Evolutionary conservation across 2,329 filamentous ascomycete species (phyloP).

Genomic region (Arachnopeziza araneosa): DNA sequence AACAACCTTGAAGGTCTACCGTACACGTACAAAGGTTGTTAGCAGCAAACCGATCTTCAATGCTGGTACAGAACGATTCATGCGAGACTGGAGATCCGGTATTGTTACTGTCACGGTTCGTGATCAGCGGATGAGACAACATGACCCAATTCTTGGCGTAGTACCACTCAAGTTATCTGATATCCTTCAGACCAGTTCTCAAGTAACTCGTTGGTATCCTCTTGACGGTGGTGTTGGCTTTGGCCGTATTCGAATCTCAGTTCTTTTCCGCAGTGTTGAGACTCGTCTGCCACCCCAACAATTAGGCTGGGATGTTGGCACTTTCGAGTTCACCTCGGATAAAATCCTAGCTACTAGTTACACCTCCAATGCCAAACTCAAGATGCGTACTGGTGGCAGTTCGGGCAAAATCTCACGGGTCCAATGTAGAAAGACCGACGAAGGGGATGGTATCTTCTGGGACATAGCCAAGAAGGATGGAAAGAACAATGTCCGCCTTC

Average conservation of each 20-base stretch:
- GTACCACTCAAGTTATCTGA: conserved; percentile 84
- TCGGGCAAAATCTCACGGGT: conserved; percentile 62
- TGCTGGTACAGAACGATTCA: conserved; percentile 85
- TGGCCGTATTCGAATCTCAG: conserved; percentile 78
- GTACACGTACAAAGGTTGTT: conserved; percentile 89
- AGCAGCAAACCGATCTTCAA: conserved; percentile 97
- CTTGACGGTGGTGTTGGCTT: conserved; percentile 91
- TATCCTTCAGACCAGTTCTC: conserved; percentile 79
- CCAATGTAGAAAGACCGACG: conserved; percentile 52
- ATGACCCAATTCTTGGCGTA: conserved; percentile 90
- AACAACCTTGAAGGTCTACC: conserved; percentile 57
- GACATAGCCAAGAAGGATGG: conserved; percentile 46
- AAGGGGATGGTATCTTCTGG: conserved; percentile 55
- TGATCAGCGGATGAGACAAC: conserved; percentile 82
- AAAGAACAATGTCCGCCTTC: conserved; percentile 59
- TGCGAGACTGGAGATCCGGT: conserved; percentile 86
- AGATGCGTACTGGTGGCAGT: conserved; percentile 81
- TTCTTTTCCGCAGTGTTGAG: conserved; percentile 87
- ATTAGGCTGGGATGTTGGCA: conserved; percentile 92
- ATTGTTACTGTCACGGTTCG: conserved; percentile 85
- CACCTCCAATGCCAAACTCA: conserved; percentile 59
- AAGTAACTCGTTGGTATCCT: conserved; percentile 86
- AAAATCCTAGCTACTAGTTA: conserved; percentile 62
- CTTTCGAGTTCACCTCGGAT: conserved; percentile 78
- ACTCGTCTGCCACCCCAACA: conserved; percentile 77